Base-by-base conservation (phyloP, 208 protist species). In the Trypanosoma caninum region DNA sequence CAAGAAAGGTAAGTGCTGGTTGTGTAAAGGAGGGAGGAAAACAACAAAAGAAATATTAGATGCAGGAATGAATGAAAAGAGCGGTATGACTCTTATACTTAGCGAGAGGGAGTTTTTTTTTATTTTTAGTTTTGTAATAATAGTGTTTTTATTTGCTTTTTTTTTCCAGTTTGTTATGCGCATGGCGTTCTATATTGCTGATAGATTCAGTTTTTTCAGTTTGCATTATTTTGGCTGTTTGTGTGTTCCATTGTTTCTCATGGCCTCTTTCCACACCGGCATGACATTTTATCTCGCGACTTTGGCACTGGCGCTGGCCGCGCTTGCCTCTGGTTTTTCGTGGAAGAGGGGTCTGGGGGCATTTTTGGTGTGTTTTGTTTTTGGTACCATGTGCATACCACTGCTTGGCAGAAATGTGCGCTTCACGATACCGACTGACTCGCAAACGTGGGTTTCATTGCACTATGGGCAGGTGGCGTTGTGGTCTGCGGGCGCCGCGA, bases 401-500 rank as follows among this genome's bases (percentile, higher is more conserved):
- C 64, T 74, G 25, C 18, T 70, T 5, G 59, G 31, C 45, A 31
- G 18, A 8, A 37, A 37, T n/a, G 47, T 69, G 33, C 48, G 59
- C n/a, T 33, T 73, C 27, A 31, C 23, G 23, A 60, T 78, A 16
- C 18, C 46, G n/a, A 28, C 57, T 2, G 45, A 59, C 13, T 5
- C 6, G 1, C 0, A 6, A 11, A 62, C 34, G 40, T 77, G 72
- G 65, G 56, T 56, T 9, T 72, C 72, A 9, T 65, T 33, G n/a
- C 65, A 66, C 54, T 51, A 59, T 37, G 72, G 72, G 34, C 48
- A 72, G 51, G 37, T 65, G 51, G 51, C 80, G 7, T 50, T 65
- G 40, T 80, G 69, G 65, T 50, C 62, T 1, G 7, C 53, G 0
- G 8, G 44, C 27, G 50, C 25, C 46, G 31, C 2, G 28, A 38